These are phyloP conservation scores for Lactarius vividus DNA, from an alignment of 768 basidiomycete genomes.

Conservation along the genomic window DNA sequence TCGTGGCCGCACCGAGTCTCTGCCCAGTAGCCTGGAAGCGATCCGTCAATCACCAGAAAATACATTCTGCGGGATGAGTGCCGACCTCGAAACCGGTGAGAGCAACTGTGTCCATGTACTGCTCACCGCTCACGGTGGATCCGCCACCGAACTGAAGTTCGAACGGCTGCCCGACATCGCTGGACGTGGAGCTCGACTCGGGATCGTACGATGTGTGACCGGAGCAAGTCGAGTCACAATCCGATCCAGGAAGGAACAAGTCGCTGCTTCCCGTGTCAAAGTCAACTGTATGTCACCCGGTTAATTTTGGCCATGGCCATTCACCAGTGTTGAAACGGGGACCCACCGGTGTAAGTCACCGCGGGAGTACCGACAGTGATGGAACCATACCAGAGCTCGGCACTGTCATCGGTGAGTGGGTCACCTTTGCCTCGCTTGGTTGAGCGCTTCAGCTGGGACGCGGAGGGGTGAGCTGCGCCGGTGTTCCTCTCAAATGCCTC, in stretches of 20 bases:
- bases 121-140: constrained; percentile 37
- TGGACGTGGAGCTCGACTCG: constrained; percentile 25
- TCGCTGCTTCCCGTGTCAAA: constrained; percentile 40
- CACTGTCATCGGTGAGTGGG: constrained; percentile 13
- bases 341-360: constrained; percentile 13
- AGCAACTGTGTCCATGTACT: constrained; percentile 43
- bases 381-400: constrained; percentile 22
- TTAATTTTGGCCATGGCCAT: background rate
- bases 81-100: constrained; percentile 36
- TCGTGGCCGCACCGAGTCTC: constrained; percentile 44
- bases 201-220: constrained; percentile 14
- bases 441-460: background rate
- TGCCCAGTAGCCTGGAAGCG: constrained; percentile 38
- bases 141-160: constrained; percentile 41
- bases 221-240: constrained; percentile 34
- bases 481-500: constrained; percentile 19
- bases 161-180: constrained; percentile 32
- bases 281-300: constrained; percentile 30
- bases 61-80: background rate
- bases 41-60: background rate
- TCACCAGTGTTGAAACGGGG: background rate
- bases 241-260: constrained; percentile 36
- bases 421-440: constrained; percentile 2
- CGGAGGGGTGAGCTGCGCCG: constrained; percentile 18
- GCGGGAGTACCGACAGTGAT: constrained; percentile 28